Conservation (phyloP, 2,329 filamentous ascomycete species). For the Hymenotorrendiella dingleyae region DNA sequence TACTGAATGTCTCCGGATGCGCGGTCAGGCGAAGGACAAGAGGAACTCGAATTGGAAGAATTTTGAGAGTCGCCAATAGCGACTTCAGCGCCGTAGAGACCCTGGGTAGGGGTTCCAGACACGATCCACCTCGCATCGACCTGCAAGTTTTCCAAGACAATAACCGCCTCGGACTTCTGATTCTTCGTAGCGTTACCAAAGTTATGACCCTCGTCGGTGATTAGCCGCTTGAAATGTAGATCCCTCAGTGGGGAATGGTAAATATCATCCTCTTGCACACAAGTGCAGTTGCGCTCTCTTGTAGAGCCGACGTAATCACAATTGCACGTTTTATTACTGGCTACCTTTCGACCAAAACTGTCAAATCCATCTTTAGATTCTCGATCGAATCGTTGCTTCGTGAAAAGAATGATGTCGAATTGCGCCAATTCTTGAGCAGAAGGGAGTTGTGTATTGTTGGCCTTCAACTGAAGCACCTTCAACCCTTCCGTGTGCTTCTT, state of each 20-base stretch:
- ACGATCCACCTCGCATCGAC: conserved; percentile 80
- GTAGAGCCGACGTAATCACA: conserved; percentile 35
- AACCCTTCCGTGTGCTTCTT: conserved; percentile 65
- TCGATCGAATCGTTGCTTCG: conserved; percentile 64
- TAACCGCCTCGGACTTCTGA: conserved; percentile 50
- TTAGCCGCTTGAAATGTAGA: conserved; percentile 80
- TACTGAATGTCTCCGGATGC: neutral
- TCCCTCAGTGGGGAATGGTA: conserved; percentile 59
- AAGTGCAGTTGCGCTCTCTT: conserved; percentile 39
- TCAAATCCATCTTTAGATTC: conserved; percentile 51
- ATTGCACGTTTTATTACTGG: conserved; percentile 4
- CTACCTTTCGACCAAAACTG: conserved; percentile 33
- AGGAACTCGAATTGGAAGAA: conserved; percentile 3
- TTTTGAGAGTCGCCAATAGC: conserved; percentile 10
- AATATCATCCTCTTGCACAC: conserved; percentile 31
- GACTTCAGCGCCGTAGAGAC: conserved; percentile 69
- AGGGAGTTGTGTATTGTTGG: conserved; percentile 48
- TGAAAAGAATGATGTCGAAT: conserved; percentile 75
- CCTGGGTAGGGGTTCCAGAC: conserved; percentile 81
- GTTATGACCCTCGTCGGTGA: conserved; percentile 87
- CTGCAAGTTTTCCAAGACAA: conserved; percentile 46
- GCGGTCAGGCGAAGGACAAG: neutral
- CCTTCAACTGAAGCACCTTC: conserved; percentile 57
- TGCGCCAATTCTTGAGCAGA: conserved; percentile 49
- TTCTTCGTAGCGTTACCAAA: conserved; percentile 60